Evolutionary conservation across 164 flowering plant species (phyloP).

Genomic region (Euptelea pleiosperma): DNA sequence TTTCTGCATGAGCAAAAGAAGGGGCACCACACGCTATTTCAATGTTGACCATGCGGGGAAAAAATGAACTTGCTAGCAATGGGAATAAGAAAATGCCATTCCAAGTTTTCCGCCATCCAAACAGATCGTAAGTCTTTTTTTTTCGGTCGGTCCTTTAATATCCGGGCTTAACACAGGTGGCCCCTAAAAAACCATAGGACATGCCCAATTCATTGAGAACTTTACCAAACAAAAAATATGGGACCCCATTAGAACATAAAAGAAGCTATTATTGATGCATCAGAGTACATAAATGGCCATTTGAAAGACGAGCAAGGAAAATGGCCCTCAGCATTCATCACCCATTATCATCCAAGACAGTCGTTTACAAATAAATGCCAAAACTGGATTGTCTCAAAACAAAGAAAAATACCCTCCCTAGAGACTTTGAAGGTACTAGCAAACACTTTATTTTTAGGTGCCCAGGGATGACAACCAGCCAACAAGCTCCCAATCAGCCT

Average conservation of each 20-base stretch:
- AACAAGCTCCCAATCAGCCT: slow-evolving; percentile 16
- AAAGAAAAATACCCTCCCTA: slow-evolving; percentile 5
- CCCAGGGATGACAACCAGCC: slow-evolving; percentile 1
- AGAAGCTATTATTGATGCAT: neutral
- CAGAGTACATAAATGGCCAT: neutral
- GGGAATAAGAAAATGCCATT: too few relatives aligned
- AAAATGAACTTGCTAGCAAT: too few relatives aligned
- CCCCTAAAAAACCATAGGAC: too few relatives aligned
- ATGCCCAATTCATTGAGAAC: too few relatives aligned
- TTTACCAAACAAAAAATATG: too few relatives aligned
- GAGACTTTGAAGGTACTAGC: slow-evolving; percentile 8
- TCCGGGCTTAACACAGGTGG: too few relatives aligned
- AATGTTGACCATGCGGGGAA: too few relatives aligned
- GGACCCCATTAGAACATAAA: neutral
- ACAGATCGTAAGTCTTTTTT: too few relatives aligned
- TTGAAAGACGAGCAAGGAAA: slow-evolving; percentile 1
- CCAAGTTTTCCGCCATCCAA: too few relatives aligned
- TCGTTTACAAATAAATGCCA: neutral
- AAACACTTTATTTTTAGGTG: slow-evolving; percentile 31
- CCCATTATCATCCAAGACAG: neutral
- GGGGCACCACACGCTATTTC: too few relatives aligned
- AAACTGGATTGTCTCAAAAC: slow-evolving; percentile 13
- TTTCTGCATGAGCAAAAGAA: too few relatives aligned
- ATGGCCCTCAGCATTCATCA: neutral
- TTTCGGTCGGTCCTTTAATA: too few relatives aligned